These are phyloP conservation scores for Gautieria morchelliformis DNA, from an alignment of 768 basidiomycete species.

Conservation along the genomic window DNA sequence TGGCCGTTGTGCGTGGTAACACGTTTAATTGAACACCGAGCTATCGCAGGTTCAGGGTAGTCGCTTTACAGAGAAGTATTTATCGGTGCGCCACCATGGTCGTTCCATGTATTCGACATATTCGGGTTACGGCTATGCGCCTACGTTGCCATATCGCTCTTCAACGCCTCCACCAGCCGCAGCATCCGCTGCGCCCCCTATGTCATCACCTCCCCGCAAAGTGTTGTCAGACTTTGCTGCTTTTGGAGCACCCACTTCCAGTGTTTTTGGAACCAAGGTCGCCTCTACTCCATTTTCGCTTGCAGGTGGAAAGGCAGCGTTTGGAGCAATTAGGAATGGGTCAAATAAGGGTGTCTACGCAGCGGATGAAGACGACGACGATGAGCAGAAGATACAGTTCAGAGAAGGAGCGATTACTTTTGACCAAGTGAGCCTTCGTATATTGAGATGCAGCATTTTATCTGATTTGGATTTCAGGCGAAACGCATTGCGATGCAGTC, in stretches of 20 bases:
- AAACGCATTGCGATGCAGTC: constrained; percentile 83
- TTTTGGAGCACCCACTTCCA: constrained; percentile 69
- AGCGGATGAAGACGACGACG: constrained; percentile 70
- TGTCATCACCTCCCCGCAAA: constrained; percentile 70
- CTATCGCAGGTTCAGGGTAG: constrained; percentile 74
- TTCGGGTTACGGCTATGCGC: constrained; percentile 19
- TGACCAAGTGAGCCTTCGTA: constrained; percentile 61
- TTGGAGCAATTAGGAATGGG: constrained; percentile 59
- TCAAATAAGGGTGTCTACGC: constrained; percentile 31
- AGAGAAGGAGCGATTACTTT: constrained; percentile 80
- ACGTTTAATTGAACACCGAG: constrained; percentile 6
- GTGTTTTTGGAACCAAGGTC: constrained; percentile 80
- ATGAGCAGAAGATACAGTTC: constrained; percentile 62
- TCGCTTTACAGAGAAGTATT: constrained; percentile 94
- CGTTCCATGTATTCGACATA: constrained; percentile 42
- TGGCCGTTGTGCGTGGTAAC: neutral
- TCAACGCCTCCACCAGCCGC: constrained; percentile 27
- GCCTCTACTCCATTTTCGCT: constrained; percentile 71
- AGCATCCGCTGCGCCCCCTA: constrained; percentile 20
- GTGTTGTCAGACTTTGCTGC: constrained; percentile 84
- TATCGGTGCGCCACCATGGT: constrained; percentile 51
- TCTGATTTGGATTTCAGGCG: constrained; percentile 35
- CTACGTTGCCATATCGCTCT: constrained; percentile 34
- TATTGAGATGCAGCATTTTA: neutral
- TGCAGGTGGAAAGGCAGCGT: constrained; percentile 74